Base-by-base conservation (phyloP, 352 stramenopile species). In the Globisporangium spiculum region DNA sequence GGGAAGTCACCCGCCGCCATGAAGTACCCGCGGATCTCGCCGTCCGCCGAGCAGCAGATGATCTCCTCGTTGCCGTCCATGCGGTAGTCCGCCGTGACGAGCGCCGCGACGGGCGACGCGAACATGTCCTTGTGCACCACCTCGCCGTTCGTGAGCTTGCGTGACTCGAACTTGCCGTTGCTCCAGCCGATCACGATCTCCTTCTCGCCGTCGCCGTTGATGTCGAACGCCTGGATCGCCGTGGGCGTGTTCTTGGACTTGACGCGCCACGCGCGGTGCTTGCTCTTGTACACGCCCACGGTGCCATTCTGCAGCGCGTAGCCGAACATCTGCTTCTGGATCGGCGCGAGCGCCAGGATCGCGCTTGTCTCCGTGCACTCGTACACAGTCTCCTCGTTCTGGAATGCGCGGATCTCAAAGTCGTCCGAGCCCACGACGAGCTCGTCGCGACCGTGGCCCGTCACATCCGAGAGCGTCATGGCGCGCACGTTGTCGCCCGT, bases 241-340 rank as follows among this genome's bases (percentile, higher is more conserved):
- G 78, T 93, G 2, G 89, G 81, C 10, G 75, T 68, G 68, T 98
- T 91, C 70, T 98, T 98, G 18, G 83, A 94, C 70, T 98, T 98
- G 68, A 98, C 90, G 60, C 94, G 86, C 93, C 93, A 98, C 12
- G 92, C 80, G 56, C 94, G 90, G 69, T 83, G 73, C 34, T 88
- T 90, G 46, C 88, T 89, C 34, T 92, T 86, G 75, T 98, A 98
- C 5, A 98, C 86, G n/a, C 92, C 94, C n/a, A 97, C 84, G 0
- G 94, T 97, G 60, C 93, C 92, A 60, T 98, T 98, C 32, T 89
- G 73, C 9, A 98, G 78, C 46, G 89, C 90, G 70, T 97, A 98
- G 24, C 79, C 90, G 38, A 96, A 97, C 34, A 88, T 62, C 41
- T 85, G 73, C 44, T 88, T 90, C 34, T 84, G 77, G 54, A 97